Evolutionary conservation across 495 filamentous ascomycete species (phyloP).

Genomic region (Penicillium riverlandense): DNA sequence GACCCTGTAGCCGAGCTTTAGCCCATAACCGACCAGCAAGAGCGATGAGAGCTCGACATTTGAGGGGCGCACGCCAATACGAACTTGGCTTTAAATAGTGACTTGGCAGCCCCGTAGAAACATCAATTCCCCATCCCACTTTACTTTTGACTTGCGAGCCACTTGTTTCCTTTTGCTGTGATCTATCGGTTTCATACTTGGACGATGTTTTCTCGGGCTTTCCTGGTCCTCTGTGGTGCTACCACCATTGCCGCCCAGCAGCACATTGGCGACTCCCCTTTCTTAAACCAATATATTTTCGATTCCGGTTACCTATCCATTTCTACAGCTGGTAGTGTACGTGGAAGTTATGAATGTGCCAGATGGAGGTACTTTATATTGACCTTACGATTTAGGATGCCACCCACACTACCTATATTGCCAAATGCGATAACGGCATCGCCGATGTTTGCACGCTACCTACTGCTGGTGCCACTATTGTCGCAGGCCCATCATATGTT

Average conservation of each 20-base stretch:
- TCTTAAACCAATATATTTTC: neutral
- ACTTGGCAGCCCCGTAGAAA: neutral
- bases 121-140: neutral
- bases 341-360: neutral
- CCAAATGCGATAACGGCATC: conserved; percentile 1
- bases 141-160: neutral
- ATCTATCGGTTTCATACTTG: neutral
- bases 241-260: neutral
- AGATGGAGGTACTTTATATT: neutral
- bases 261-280: neutral
- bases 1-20: neutral
- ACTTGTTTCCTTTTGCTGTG: neutral
- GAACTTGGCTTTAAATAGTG: conserved; percentile 2
- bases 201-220: neutral
- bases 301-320: conserved; percentile 1
- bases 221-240: neutral
- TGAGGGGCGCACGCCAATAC: neutral
- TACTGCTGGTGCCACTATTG: conserved; percentile 3
- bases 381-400: neutral
- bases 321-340: conserved; percentile 2
- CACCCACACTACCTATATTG: conserved; percentile 1
- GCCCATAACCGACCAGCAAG: too few species aligned
- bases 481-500: conserved; percentile 2
- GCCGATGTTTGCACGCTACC: conserved; percentile 1
- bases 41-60: neutral